phyloP scores from a whole-genome alignment of 164 flowering plant species.

The Echeveria elegans region DNA sequence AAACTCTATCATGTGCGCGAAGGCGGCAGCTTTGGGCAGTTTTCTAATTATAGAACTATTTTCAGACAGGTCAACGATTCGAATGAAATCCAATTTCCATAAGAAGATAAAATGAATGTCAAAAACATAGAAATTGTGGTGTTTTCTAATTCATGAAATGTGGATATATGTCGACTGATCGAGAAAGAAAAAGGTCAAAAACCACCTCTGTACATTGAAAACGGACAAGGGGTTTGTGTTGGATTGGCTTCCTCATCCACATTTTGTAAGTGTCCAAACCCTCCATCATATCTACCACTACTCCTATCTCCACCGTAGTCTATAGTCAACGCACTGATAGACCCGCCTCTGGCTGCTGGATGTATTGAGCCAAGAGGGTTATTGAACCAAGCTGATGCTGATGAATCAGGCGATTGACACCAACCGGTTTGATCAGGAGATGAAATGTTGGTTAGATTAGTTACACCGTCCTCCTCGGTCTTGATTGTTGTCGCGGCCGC shows the following conservation, averaged over 20 bases:
- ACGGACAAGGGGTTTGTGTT: background rate
- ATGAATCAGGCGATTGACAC: background rate
- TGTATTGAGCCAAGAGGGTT: slow-evolving; percentile 5
- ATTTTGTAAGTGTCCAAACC: slow-evolving; percentile 3
- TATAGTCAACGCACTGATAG: background rate
- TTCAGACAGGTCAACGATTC: too few species aligned
- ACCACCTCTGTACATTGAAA: background rate
- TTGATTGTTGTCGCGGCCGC: background rate
- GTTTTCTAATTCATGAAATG: background rate
- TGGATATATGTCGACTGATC: background rate
- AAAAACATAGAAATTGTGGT: too few species aligned
- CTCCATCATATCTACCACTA: background rate
- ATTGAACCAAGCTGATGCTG: background rate
- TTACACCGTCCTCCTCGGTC: background rate
- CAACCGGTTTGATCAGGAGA: background rate
- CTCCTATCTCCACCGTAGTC: background rate
- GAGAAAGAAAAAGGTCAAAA: background rate
- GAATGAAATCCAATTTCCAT: too few species aligned
- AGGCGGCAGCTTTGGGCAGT: too few species aligned
- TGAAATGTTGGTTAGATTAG: background rate
- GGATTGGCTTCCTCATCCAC: slow-evolving; percentile 4
- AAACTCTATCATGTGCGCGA: too few species aligned
- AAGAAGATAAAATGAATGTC: too few species aligned
- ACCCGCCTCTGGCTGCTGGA: background rate
- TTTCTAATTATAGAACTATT: too few species aligned